Conservation (phyloP, 176 grass and related monocot genomes). For the Tuctoria greenei region DNA sequence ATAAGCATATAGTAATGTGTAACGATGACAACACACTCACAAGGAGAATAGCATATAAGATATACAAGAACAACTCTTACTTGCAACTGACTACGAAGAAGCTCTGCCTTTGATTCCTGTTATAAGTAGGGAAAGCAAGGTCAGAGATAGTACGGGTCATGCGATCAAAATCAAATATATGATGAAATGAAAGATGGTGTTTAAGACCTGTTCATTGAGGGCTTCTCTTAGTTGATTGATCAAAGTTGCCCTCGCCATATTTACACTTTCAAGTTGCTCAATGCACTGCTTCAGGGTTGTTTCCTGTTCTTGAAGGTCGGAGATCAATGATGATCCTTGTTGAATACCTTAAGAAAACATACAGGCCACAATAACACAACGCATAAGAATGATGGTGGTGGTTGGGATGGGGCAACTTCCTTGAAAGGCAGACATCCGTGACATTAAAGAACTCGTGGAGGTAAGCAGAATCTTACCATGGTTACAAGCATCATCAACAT, state of each 20-base stretch:
- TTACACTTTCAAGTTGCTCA: slow-evolving; percentile 61
- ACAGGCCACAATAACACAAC: background rate
- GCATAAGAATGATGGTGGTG: background rate
- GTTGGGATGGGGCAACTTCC: background rate
- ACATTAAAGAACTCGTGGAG: slow-evolving; percentile 14
- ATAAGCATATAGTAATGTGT: slow-evolving; percentile 8
- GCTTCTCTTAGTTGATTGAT: slow-evolving; percentile 75
- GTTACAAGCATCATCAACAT: slow-evolving; percentile 59
- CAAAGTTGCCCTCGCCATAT: slow-evolving; percentile 49
- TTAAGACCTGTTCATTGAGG: slow-evolving; percentile 72
- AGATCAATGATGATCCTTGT: slow-evolving; percentile 56
- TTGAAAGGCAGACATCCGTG: background rate
- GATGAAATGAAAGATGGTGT: slow-evolving; percentile 14
- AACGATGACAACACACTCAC: background rate
- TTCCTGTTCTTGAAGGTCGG: slow-evolving; percentile 73
- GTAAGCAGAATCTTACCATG: slow-evolving; percentile 56
- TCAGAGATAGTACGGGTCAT: slow-evolving; percentile 10
- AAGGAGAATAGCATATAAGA: background rate
- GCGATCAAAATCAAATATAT: slow-evolving; percentile 6
- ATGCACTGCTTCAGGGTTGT: slow-evolving; percentile 58
- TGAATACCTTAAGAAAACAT: slow-evolving; percentile 57
- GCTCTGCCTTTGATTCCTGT: slow-evolving; percentile 66
- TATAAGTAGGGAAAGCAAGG: slow-evolving; percentile 26
- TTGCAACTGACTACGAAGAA: slow-evolving; percentile 55
- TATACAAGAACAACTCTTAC: slow-evolving; percentile 56